Percentiles rank a stretch among this genome's conserved stretches.
These are phyloP conservation scores for Nicotiana otophora DNA, from an alignment of 257 asterid species.

Conservation along the genomic window DNA sequence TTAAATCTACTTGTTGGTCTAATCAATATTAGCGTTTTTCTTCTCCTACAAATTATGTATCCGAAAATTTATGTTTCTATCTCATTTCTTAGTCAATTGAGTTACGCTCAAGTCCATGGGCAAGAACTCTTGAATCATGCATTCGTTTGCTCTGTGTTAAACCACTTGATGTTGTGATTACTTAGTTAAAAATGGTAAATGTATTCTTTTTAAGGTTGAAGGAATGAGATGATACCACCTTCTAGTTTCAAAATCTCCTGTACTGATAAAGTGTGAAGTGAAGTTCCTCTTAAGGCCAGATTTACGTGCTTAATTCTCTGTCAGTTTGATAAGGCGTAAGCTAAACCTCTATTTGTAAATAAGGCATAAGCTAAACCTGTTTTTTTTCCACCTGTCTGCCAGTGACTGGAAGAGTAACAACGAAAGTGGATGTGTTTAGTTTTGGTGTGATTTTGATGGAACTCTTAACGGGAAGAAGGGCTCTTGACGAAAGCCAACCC, in stretches of 20 bases:
- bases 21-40: too few relatives aligned
- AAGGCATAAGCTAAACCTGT: not conserved
- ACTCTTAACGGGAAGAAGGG: slow-evolving; percentile 80
- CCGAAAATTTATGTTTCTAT: not conserved
- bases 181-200: not conserved
- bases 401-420: slow-evolving; percentile 95
- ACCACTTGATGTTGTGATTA: not conserved
- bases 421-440: slow-evolving; percentile 87
- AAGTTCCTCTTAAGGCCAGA: too few relatives aligned
- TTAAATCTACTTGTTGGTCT: not conserved
- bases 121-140: not conserved
- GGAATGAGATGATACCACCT: too few relatives aligned
- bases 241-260: too few relatives aligned
- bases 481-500: slow-evolving; percentile 86
- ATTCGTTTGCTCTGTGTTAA: not conserved
- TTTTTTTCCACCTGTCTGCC: slow-evolving; percentile 16
- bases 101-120: not conserved
- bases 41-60: not conserved
- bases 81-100: not conserved
- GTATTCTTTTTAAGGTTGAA: too few relatives aligned
- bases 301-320: too few relatives aligned
- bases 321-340: too few relatives aligned
- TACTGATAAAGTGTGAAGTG: too few relatives aligned
- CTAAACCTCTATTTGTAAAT: not conserved
- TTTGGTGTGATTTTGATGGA: slow-evolving; percentile 97